These are phyloP conservation scores for Volutella citrinella DNA, from an alignment of 2,329 filamentous ascomycete species.

Conservation along the genomic window DNA sequence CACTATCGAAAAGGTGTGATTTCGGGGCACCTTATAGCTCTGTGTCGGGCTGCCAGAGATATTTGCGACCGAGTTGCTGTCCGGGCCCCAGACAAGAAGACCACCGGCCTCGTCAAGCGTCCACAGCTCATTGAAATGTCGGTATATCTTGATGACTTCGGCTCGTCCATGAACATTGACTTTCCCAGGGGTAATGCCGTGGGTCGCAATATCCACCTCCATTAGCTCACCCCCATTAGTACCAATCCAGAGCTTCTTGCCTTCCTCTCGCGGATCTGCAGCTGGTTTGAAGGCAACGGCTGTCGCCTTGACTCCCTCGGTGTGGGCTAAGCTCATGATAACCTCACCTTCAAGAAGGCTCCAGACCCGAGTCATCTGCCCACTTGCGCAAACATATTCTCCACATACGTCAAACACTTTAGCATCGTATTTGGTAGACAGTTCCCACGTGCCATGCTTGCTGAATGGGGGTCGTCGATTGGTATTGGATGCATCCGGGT, in stretches of 20 bases:
- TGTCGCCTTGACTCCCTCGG: conserved; percentile 79
- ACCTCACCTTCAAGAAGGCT: conserved; percentile 78
- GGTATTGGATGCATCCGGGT: conserved; percentile 78
- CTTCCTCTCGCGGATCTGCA: conserved; percentile 73
- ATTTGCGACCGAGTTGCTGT: conserved; percentile 67
- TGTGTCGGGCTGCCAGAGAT: conserved; percentile 68
- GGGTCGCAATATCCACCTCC: conserved; percentile 78
- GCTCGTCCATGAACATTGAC: conserved; percentile 70
- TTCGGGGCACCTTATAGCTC: conserved; percentile 73
- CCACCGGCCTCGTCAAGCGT: conserved; percentile 87
- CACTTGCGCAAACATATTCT: conserved; percentile 80
- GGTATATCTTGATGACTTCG: conserved; percentile 80
- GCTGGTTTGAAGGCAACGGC: conserved; percentile 84
- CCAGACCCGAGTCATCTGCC: conserved; percentile 86
- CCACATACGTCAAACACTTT: conserved; percentile 86
- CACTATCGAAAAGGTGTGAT: conserved; percentile 84
- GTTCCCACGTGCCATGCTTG: conserved; percentile 69
- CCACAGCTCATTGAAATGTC: conserved; percentile 89
- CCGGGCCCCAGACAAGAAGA: conserved; percentile 82
- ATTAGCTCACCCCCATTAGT: conserved; percentile 84
- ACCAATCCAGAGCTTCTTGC: conserved; percentile 81
- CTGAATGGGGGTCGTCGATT: conserved; percentile 81
- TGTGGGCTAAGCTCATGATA: conserved; percentile 76
- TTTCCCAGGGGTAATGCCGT: conserved; percentile 67
- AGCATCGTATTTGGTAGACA: conserved; percentile 82